Evolutionary conservation across 139 green algal genomes (phyloP), one percentile per base, ranked within the genome.

Genomic region (Chlamydomonas applanata): DNA sequence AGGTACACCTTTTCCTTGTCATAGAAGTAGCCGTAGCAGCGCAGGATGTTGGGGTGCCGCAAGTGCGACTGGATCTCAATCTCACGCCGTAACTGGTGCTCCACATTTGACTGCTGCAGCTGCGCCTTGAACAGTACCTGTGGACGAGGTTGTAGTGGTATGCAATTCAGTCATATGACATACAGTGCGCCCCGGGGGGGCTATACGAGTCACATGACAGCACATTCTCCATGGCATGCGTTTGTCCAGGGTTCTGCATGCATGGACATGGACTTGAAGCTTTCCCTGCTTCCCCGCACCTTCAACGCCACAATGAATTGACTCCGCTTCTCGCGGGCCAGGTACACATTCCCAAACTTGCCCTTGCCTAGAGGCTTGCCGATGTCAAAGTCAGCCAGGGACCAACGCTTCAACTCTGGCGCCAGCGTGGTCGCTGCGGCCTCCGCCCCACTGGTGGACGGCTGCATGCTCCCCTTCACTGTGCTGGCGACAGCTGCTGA

Each of bases 301-400:
- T 99, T 99, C 0, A 99, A 78, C 0, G 96, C 96, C 32, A 99
- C 92, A 5, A 99, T 92, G 78, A 91, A 98, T 72, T 95, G 90
- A 79, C 77, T 96, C 36, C 84, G 78, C 78, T 93, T 95, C 83
- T 99, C 96, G 2, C 95, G 79, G 0, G 96, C 96, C 30, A 99
- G 81, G 87, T 99, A 99, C 20, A 99, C 96, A 67, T 98, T 99
- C 54, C 96, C 96, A 84, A 99, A 99, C 77, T 99, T 99, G 65
- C 96, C 96, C 46, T 89, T 85, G 1, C 96, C 96, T 25, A 99
- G 84, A 4, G 93, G 95, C 76, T 89, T 95, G 33, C 96, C 96
- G 33, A 99, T 98, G 68, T 99, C 96, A 74, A 99, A 99, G 80
- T 99, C 95, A 11, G 72, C 77, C 4, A 99, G 85, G 74, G 85